Evolutionary conservation across 495 filamentous ascomycete species (phyloP).

Genomic region (Xylaria intraflava): DNA sequence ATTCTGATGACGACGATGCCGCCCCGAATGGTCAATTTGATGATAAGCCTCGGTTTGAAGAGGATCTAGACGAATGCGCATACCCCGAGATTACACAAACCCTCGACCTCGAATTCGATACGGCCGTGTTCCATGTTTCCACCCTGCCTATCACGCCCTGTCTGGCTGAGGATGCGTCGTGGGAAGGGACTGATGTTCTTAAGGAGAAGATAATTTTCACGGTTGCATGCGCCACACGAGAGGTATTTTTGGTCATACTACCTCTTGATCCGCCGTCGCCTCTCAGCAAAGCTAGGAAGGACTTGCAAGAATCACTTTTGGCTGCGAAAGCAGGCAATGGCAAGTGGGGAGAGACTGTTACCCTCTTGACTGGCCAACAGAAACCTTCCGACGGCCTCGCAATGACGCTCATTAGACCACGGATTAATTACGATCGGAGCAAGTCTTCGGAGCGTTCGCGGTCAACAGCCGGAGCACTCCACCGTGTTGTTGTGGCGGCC

Average conservation of each 20-base stretch:
- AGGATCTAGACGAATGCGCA: constrained; percentile 34
- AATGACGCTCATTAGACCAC: constrained; percentile 54
- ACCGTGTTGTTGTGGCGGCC: constrained; percentile 43
- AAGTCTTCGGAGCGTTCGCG: constrained; percentile 32
- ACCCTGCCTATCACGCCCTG: constrained; percentile 47
- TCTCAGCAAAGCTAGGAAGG: constrained; percentile 42
- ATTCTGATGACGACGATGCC: constrained; percentile 66
- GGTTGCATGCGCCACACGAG: constrained; percentile 62
- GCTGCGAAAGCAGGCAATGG: constrained; percentile 44
- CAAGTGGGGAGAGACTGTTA: constrained; percentile 55
- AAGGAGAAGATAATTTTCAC: constrained; percentile 62
- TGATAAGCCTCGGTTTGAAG: constrained; percentile 45
- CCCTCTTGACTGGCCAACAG: constrained; percentile 52
- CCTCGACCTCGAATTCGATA: constrained; percentile 61
- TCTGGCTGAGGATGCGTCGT: constrained; percentile 40
- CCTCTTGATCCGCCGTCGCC: constrained; percentile 69
- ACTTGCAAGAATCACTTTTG: constrained; percentile 39
- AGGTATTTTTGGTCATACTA: constrained; percentile 61
- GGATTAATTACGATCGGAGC: constrained; percentile 20
- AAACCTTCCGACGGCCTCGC: constrained; percentile 59
- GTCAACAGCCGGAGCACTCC: constrained; percentile 18
- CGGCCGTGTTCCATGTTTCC: constrained; percentile 53
- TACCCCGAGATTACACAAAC: constrained; percentile 54
- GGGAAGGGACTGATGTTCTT: constrained; percentile 54
- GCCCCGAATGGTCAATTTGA: constrained; percentile 25